These are phyloP conservation scores for Rhodomyrtus tomentosa DNA, from an alignment of 345 rosid genomes.

Conservation along the genomic window DNA sequence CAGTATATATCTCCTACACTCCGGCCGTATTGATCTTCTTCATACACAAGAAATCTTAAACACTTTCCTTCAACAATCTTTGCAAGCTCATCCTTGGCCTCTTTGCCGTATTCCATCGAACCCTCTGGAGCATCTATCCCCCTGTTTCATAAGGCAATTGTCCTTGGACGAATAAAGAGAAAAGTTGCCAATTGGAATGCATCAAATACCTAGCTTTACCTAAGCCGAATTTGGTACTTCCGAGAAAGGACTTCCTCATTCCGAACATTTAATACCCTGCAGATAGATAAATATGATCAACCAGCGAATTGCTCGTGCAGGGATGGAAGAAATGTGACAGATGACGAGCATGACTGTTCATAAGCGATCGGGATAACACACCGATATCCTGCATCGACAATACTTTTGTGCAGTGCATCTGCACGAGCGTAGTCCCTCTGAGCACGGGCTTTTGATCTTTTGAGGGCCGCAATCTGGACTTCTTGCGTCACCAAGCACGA, in stretches of 20 bases:
- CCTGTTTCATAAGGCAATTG: conserved; percentile 13
- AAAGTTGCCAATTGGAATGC: neutral
- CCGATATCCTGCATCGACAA: conserved; percentile 64
- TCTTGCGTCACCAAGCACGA: conserved; percentile 48
- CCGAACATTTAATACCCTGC: conserved; percentile 30
- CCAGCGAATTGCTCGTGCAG: neutral
- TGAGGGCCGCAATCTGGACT: conserved; percentile 40
- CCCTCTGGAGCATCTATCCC: conserved; percentile 92
- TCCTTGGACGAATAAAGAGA: neutral
- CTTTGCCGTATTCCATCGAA: conserved; percentile 62
- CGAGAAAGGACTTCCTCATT: conserved; percentile 58
- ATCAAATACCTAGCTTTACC: conserved; percentile 11
- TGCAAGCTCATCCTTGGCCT: conserved; percentile 52
- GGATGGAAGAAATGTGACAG: neutral
- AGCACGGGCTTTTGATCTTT: conserved; percentile 52
- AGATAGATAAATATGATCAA: neutral
- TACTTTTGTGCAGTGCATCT: conserved; percentile 48
- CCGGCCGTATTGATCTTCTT: conserved; percentile 59
- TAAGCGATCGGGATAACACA: conserved; percentile 1
- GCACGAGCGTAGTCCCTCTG: conserved; percentile 45
- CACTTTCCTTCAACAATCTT: conserved; percentile 58
- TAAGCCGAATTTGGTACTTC: conserved; percentile 64
- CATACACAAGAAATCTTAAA: conserved; percentile 51
- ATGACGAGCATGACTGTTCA: neutral
- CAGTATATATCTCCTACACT: conserved; percentile 65